These are phyloP conservation scores for Phytopythium sindhum DNA, from an alignment of 352 stramenopile genomes.

Conservation along the genomic window DNA sequence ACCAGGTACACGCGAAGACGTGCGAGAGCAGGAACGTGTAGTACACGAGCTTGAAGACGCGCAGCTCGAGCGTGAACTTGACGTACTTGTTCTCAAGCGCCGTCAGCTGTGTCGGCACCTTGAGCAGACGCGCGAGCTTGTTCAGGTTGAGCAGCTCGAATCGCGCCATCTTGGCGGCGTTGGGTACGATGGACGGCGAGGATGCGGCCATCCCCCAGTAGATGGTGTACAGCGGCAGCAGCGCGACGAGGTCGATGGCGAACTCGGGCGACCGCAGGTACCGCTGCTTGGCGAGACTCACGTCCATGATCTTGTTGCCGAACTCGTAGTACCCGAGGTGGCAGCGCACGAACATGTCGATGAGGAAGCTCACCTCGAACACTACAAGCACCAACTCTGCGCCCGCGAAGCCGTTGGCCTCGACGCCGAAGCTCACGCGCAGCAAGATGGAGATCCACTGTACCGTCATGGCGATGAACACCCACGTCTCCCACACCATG, in stretches of 20 bases:
- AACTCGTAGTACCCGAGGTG: constrained; percentile 61
- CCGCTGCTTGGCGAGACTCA: constrained; percentile 26
- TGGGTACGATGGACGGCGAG: neutral
- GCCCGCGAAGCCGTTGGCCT: neutral
- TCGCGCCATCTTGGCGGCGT: constrained; percentile 3
- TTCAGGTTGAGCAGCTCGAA: constrained; percentile 63
- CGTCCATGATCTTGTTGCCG: constrained; percentile 69
- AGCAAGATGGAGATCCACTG: constrained; percentile 48
- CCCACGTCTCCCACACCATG: constrained; percentile 55
- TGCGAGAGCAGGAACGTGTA: constrained; percentile 67
- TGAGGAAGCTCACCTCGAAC: constrained; percentile 43
- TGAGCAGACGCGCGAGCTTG: constrained; percentile 54
- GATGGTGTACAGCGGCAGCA: constrained; percentile 48
- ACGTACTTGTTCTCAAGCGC: constrained; percentile 61
- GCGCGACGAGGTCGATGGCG: constrained; percentile 37
- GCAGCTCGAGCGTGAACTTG: constrained; percentile 55
- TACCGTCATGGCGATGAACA: constrained; percentile 48
- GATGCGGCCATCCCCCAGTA: constrained; percentile 29
- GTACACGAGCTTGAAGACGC: constrained; percentile 73
- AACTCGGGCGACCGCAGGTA: constrained; percentile 52
- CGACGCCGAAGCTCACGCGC: constrained; percentile 42
- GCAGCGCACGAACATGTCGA: constrained; percentile 53
- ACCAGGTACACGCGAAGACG: constrained; percentile 57
- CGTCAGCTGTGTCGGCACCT: constrained; percentile 47
- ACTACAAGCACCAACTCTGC: constrained; percentile 30